phyloP scores from a whole-genome alignment of 768 basidiomycete genomes.

The Pleurotus sapidus region DNA sequence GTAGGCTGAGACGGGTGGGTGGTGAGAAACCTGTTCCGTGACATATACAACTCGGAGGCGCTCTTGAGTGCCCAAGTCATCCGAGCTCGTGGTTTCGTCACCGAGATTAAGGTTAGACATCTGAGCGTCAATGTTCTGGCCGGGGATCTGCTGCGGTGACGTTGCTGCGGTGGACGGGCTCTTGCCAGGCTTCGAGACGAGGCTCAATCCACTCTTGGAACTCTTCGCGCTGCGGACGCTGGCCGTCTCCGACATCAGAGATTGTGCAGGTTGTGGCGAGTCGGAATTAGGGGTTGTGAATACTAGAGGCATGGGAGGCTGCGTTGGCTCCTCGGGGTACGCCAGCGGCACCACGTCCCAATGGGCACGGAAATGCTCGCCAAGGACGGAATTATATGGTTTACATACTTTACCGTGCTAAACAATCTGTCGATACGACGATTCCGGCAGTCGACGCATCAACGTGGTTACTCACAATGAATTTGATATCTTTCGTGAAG shows the following conservation, averaged over 20 bases:
- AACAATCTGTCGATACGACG: conserved; percentile 8
- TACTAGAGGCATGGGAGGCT: conserved; percentile 43
- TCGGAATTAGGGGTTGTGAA: conserved; percentile 22
- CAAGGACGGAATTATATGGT: conserved; percentile 85
- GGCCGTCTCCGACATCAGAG: conserved; percentile 41
- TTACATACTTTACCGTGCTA: conserved; percentile 93
- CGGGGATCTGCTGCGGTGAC: conserved; percentile 40
- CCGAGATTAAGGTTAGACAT: conserved; percentile 62
- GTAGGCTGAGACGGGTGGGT: conserved; percentile 91
- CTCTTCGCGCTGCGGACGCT: conserved; percentile 62
- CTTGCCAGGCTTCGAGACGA: conserved; percentile 46
- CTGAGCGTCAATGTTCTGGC: conserved; percentile 46
- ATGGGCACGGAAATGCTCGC: conserved; percentile 86
- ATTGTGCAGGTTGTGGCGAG: conserved; percentile 17
- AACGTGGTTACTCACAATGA: conserved; percentile 56
- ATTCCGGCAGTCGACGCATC: neutral
- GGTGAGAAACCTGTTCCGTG: conserved; percentile 96
- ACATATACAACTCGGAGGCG: conserved; percentile 66
- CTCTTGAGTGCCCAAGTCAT: conserved; percentile 12
- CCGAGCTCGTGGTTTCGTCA: conserved; percentile 19
- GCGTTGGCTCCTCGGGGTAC: conserved; percentile 44
- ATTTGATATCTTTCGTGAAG: conserved; percentile 94
- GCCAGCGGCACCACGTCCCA: conserved; percentile 75
- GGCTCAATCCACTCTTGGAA: conserved; percentile 59
- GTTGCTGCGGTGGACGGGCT: conserved; percentile 56